Evolutionary conservation across 2,329 filamentous ascomycete species (phyloP), one percentile per base, ranked within the genome.

Genomic region (Colletotrichum endophyticum): DNA sequence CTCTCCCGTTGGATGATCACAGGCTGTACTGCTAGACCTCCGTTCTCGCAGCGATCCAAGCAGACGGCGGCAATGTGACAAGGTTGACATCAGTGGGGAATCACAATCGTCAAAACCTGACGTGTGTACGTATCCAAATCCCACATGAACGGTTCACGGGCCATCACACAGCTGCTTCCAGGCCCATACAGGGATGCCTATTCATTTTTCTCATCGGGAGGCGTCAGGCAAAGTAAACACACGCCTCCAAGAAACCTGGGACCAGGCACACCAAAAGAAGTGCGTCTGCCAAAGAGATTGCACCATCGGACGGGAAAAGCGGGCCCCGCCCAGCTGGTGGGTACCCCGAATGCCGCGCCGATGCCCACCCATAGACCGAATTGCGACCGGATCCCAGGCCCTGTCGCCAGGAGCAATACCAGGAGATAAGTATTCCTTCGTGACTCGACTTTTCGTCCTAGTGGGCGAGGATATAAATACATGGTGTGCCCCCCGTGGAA

Each of bases 301-400:
- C 62, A 36, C 44, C 57, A 68, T 28, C 73, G 70, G 73, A 76
- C 73, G 73, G 73, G 59, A 73, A 74, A 76, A 49, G 64, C 34
- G 74, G 59, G 59, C 27, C 19, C 19, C 57, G 34, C 49, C 70
- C 27, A 61, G 27, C 12, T 11, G 25, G 74, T 66, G 74, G 74
- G 34, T 49, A 39, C 73, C 44, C 74, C 74, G 74, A 76, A 76
- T 74, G 34, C 74, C 74, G 74, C 70, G 64, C 74, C 74, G 74
- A 69, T 61, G 30, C 34, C 59, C 57, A 69, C 44, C 27, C 39
- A 61, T 59, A 53, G 44, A 7, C 74, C 74, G 74, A 74, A 53
- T 74, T 70, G 70, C 59, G 74, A 74, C 74, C 74, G 70, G 70
- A 69, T 66, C 44, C 57, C 64, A 68, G 36, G 56, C 39, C 63